Conservation (phyloP, 768 basidiomycete species). For the Phylloporus sp. region DNA sequence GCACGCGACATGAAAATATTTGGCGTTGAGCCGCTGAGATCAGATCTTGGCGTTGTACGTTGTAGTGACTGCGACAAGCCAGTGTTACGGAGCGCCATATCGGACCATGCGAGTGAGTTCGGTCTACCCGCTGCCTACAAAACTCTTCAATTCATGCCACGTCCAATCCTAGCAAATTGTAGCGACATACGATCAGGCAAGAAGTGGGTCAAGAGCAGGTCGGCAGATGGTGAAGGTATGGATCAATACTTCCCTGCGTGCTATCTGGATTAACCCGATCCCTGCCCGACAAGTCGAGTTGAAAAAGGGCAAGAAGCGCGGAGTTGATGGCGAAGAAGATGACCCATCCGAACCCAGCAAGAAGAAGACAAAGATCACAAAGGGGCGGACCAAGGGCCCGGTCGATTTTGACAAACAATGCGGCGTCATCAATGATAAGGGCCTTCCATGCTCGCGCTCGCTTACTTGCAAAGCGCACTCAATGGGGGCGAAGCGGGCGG, state of each 20-base stretch:
- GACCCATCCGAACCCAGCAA: slow-evolving; percentile 63
- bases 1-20: slow-evolving; percentile 87
- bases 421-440: slow-evolving; percentile 96
- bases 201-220: slow-evolving; percentile 55
- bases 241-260: not conserved
- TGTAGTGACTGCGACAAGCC: slow-evolving; percentile 84
- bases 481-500: slow-evolving; percentile 93
- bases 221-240: slow-evolving; percentile 44
- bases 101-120: slow-evolving; percentile 68
- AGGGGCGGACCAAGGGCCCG: slow-evolving; percentile 78
- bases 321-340: slow-evolving; percentile 66
- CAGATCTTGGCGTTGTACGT: slow-evolving; percentile 59
- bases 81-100: slow-evolving; percentile 65
- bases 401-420: slow-evolving; percentile 91
- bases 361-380: slow-evolving; percentile 79
- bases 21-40: slow-evolving; percentile 68
- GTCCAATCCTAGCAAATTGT: slow-evolving; percentile 48
- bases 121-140: not conserved
- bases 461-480: slow-evolving; percentile 98
- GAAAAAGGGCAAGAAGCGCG: slow-evolving; percentile 74
- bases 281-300: slow-evolving; percentile 25
- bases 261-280: slow-evolving; percentile 4
- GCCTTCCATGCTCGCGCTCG: slow-evolving; percentile 86
- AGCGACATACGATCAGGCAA: slow-evolving; percentile 49
- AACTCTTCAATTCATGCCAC: slow-evolving; percentile 5